Base-by-base conservation (phyloP, 139 green algal species). In the Prasinococcaceae sp. region DNA sequence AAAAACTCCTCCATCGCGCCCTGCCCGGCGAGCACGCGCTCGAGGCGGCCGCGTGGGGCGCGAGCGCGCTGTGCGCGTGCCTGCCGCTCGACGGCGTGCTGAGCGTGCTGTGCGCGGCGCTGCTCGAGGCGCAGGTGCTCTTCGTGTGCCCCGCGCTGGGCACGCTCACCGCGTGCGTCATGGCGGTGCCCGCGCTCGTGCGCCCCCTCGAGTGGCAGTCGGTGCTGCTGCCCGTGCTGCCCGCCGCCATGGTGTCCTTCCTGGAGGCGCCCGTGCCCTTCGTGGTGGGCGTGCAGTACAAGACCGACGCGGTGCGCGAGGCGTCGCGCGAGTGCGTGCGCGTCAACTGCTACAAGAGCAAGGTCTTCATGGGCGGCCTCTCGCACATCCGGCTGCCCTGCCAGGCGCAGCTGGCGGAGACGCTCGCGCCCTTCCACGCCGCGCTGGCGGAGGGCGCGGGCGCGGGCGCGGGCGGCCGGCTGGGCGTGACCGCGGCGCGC, bases 331-430 rank as follows among this genome's bases (percentile, higher is more conserved):
- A 61, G 27, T 49, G 86, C 32, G 50, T 82, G 17, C 70, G 77
- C 2, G 75, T 93, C 30, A 92, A 89, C 56, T 55, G 84, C 23
- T 92, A 90, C 73, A 92, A 93, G 58, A 63, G 84, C 51, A 54
- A 48, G 10, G 52, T 72, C 29, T 72, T 69, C 26, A 32, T 56
- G 12, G 17, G 20, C 20, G 30, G 25, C n/a, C n/a, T 30, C 9
- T 35, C 36, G 20, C 38, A 32, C 26, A 23, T 82, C 55, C 19
- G 29, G 40, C 57, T 90, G 55, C 83, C 83, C 19, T 54, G 62
- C 24, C 16, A 46, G 4, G 51, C 59, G 24, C 41, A 55, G 28
- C 65, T 93, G 39, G 2, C 26, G 9, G 55, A 56, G 0, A 57
- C 55, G 4, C 66, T 92, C 19, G 49, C 51, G 23, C 77, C 75